Evolutionary conservation across 257 asterid species (phyloP), one percentile per base, ranked within the genome.

Genomic region (Solanum habrochaites): DNA sequence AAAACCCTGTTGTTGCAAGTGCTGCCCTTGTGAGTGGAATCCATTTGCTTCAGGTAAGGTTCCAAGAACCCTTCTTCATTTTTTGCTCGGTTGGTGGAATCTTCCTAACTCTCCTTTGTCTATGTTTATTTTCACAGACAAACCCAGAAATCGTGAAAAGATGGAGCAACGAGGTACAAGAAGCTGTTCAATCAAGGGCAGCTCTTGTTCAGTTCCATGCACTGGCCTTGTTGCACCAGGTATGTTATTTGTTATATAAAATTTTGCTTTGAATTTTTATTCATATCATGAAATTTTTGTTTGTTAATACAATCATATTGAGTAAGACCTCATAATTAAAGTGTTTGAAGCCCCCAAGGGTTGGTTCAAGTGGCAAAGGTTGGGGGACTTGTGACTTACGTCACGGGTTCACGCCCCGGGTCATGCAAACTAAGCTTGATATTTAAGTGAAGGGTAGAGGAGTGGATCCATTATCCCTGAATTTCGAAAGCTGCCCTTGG

Each of bases 121-220:
- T 83, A 25, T 66, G 88, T 72, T 77, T 71, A 85, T 77, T 39
- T 74, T 86, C 64, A 81, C 95, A 96, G 99, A 93, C 98, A 88
- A 95, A 90, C 83, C 98, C 98, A 18, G 98, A 96, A 89, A 95
- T 96, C 83, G 99, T 96, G 86, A 96, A 94, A 86, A 95, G 99
- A 90, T 96, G 99, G 99, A 96, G 98, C 91, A 96, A 96, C 87
- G 99, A 96, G 91, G 99, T 96, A 67, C 99, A 96, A 88, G 99
- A 96, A 92, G 99, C 99, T 74, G 96, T 96, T 83, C 99, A 96
- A 83, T 95, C 99, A 70, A 91, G 98, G 86, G 97, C 98, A 92
- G 98, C 99, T 58, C 96, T 96, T 88, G 99, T 96, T 62, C 99
- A 96, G 86, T 96, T 96, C 89, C 99, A 96, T 89, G 99, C 98